Percentiles rank a stretch among this genome's conserved stretches.
phyloP scores from a whole-genome alignment of 148 eudicot genomes.

The Chenopodium album region DNA sequence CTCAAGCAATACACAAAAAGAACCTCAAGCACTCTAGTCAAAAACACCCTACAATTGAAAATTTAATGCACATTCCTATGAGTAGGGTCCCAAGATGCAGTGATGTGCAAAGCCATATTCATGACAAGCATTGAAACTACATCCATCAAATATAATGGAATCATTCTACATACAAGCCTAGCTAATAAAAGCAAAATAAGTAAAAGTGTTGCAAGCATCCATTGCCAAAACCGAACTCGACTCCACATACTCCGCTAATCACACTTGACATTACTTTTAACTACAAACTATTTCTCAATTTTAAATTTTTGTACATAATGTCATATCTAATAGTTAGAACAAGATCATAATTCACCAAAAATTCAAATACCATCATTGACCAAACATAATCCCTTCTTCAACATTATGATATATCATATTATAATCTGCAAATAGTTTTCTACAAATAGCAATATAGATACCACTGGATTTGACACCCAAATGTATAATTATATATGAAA shows the following conservation, averaged over 20 bases:
- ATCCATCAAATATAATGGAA: not conserved
- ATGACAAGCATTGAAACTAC: not conserved
- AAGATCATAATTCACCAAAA: not conserved
- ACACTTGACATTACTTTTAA: not conserved
- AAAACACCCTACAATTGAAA: too few relatives aligned
- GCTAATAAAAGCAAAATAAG: not conserved
- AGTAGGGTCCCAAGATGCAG: too few relatives aligned
- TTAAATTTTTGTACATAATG: too few relatives aligned
- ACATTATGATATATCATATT: not conserved
- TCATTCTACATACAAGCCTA: not conserved
- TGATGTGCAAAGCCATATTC: not conserved
- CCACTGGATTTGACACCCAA: slow-evolving; percentile 2
- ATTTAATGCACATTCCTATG: too few relatives aligned
- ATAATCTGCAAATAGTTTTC: slow-evolving; percentile 20
- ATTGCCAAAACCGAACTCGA: not conserved
- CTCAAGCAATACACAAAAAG: too few relatives aligned
- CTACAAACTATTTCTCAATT: too few relatives aligned
- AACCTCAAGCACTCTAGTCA: too few relatives aligned
- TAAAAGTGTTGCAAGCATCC: not conserved
- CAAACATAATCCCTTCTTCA: slow-evolving; percentile 2
- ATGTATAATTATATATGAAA: not conserved
- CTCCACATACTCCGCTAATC: not conserved
- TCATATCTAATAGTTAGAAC: too few relatives aligned
- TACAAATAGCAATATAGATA: slow-evolving; percentile 3
- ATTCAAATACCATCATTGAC: not conserved